A percentile compares a stretch with the other conserved stretches of the same genome.
These are phyloP conservation scores for Inga oerstediana DNA, from an alignment of 306 rosid species.

Conservation along the genomic window DNA sequence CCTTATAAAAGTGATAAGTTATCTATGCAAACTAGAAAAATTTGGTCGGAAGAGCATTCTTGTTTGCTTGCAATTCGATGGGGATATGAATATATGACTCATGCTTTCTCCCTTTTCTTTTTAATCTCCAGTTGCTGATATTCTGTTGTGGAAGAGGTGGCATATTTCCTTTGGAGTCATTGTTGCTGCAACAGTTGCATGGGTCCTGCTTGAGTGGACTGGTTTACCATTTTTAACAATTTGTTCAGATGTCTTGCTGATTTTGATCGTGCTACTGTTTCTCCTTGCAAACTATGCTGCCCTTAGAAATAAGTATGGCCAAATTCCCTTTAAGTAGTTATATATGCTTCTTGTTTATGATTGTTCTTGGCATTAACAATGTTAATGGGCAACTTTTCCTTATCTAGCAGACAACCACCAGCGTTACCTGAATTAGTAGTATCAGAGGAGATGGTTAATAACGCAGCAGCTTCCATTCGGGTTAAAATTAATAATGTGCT, in stretches of 20 bases:
- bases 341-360: conserved; percentile 22
- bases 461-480: conserved; percentile 89
- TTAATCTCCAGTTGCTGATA: conserved; percentile 65
- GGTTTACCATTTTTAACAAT: conserved; percentile 70
- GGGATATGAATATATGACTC: conserved; percentile 12
- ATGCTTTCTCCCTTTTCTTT: conserved; percentile 26
- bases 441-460: conserved; percentile 93
- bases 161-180: conserved; percentile 66
- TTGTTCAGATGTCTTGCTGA: conserved; percentile 91
- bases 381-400: conserved; percentile 27
- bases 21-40: conserved; percentile 3
- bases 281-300: conserved; percentile 73
- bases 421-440: conserved; percentile 77
- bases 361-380: conserved; percentile 16
- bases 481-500: conserved; percentile 79
- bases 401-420: conserved; percentile 62
- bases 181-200: conserved; percentile 73
- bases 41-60: conserved; percentile 6
- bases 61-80: neutral
- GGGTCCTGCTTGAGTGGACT: conserved; percentile 73
- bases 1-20: neutral
- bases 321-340: neutral
- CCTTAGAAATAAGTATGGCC: conserved; percentile 67
- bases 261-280: conserved; percentile 69
- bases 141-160: conserved; percentile 76